Evolutionary conservation across 768 basidiomycete genomes (phyloP).

Genomic region (Agrocybe praecox): DNA sequence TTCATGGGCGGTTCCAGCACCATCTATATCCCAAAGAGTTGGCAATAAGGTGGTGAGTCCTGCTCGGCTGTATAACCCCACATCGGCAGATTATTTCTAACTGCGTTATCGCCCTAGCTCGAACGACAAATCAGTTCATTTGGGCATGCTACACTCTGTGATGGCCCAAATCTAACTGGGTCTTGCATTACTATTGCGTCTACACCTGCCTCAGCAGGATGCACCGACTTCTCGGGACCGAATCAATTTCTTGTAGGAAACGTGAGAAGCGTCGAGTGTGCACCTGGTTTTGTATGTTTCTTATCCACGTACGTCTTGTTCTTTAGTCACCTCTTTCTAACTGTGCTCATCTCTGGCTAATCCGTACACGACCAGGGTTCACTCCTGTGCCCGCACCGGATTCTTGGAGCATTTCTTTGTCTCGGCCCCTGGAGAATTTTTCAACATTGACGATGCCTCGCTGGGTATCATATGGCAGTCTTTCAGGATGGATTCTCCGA

Average conservation of each 20-base stretch:
- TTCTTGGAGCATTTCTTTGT: not conserved
- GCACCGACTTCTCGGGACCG: not conserved
- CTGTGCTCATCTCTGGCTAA: not conserved
- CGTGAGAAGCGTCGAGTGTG: not conserved
- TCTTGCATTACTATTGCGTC: not conserved
- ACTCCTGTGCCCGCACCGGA: not conserved
- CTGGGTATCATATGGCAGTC: not conserved
- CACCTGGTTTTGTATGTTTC: not conserved
- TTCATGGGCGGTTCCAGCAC: too few species aligned
- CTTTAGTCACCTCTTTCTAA: not conserved
- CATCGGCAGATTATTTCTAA: too few species aligned
- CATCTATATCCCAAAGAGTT: too few species aligned
- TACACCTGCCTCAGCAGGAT: not conserved
- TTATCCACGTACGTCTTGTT: not conserved
- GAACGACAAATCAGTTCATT: too few species aligned
- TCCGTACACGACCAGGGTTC: not conserved
- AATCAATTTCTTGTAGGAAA: not conserved
- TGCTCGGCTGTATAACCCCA: too few species aligned
- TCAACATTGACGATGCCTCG: not conserved
- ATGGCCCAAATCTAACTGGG: not conserved
- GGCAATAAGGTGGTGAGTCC: too few species aligned
- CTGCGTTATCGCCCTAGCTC: too few species aligned
- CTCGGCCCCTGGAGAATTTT: not conserved
- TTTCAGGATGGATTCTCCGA: not conserved
- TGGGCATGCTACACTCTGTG: not conserved